Base-by-base conservation (phyloP, 164 flowering plant genomes). In the Tetrastigma voinierianum region DNA sequence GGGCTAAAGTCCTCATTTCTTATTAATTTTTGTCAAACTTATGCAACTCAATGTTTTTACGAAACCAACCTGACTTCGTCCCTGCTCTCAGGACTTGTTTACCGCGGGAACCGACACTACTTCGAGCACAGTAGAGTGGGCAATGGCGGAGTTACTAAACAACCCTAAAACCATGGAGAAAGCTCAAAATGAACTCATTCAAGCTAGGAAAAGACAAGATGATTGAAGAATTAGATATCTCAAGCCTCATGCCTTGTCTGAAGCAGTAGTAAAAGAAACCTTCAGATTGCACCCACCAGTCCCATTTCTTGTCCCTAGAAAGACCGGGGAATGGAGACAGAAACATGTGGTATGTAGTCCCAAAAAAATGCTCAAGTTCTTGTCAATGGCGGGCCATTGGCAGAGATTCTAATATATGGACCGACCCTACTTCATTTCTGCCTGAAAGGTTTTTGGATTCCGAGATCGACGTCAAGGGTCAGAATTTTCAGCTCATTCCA, bases 381-480 rank as follows among this genome's bases (percentile, higher is more conserved):
- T 1, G 62, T 80, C 3, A 82, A 82, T 18, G 59, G 3, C 75
- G 81, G 80, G 78, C 75, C 0, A 73, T 76, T 2, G 66, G 73
- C 9, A 54, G 73, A 58, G 86, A 80, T 24, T 60, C 74, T 7
- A 19, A 16, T 2, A 9, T 63, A 12, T 81, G 82, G 82, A 1
- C 23, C 19, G 14, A 75, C 25, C 77, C 79, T 0, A 23, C 52
- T 11, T 15, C 59, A 3, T 79, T 76, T 19, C 3, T 4, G 71
- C 83, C 80, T 0, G 83, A 80, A 61, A 76, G 83, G 62, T 80
- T 80, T 46, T 56, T 80, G 3, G 59, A 56, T 8, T 54, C 51
- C 6, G 55, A 61, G 4, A 53, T 20, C 4, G 71, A 78, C 32
- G 46, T 46, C 23, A 67, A 51, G 46, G 79, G 78, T 2, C 51